These are phyloP conservation scores for Rubroshorea leprosula DNA, from an alignment of 345 rosid genomes.

Conservation along the genomic window DNA sequence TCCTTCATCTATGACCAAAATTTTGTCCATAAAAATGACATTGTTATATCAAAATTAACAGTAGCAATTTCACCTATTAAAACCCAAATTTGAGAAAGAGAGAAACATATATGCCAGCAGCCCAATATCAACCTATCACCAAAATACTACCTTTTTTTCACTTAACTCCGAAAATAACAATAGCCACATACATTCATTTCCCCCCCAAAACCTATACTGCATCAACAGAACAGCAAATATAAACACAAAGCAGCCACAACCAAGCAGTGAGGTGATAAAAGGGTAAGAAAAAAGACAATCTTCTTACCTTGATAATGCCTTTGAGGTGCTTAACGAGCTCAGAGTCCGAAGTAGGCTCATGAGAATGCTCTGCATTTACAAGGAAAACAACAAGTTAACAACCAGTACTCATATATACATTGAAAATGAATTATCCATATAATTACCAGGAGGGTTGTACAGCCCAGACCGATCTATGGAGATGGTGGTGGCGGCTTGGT, in stretches of 20 bases:
- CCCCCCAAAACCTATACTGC: background rate
- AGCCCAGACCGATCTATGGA: conserved; percentile 79
- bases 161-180: too few species aligned
- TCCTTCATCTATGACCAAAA: too few species aligned
- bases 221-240: too few species aligned
- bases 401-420: background rate
- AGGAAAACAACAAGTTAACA: background rate
- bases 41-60: background rate
- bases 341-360: conserved; percentile 45
- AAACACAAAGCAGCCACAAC: background rate
- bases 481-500: conserved; percentile 32
- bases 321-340: conserved; percentile 92
- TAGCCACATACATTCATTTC: background rate
- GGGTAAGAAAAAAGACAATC: background rate
- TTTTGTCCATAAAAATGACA: too few species aligned
- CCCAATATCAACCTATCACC: too few species aligned
- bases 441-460: conserved; percentile 43
- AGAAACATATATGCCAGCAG: too few species aligned
- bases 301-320: conserved; percentile 76
- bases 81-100: background rate
- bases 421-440: background rate
- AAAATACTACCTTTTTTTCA: too few species aligned
- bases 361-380: conserved; percentile 53
- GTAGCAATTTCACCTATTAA: background rate
- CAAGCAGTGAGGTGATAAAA: background rate